Conservation (phyloP, 2,329 filamentous ascomycete species). For the Penicillium aurantiogriseum region DNA sequence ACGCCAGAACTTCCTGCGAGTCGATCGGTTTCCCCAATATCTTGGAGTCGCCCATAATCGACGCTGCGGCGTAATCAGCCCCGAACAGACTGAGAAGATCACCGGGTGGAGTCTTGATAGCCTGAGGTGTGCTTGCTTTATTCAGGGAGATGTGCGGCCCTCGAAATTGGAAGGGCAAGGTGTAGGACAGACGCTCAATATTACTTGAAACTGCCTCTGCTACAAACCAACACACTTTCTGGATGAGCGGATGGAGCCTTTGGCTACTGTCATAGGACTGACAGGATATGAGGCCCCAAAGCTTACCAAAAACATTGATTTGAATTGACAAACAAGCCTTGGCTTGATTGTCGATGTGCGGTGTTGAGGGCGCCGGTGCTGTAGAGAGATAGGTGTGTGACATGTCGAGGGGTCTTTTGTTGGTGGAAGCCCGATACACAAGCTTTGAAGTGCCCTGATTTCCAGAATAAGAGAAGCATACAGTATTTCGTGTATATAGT, state of each 20-base stretch:
- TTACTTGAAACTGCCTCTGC: slow-evolving; percentile 81
- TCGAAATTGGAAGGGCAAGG: slow-evolving; percentile 73
- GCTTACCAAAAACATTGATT: slow-evolving; percentile 77
- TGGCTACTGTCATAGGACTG: slow-evolving; percentile 77
- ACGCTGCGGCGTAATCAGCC: slow-evolving; percentile 79
- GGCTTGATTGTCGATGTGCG: slow-evolving; percentile 77
- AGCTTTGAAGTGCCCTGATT: slow-evolving; percentile 72
- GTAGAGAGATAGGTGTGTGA: slow-evolving; percentile 78
- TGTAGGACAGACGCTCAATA: slow-evolving; percentile 81
- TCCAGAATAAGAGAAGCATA: slow-evolving; percentile 77
- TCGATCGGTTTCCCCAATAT: slow-evolving; percentile 72
- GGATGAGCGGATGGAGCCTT: slow-evolving; percentile 81
- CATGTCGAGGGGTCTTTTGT: slow-evolving; percentile 72
- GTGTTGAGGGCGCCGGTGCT: slow-evolving; percentile 81
- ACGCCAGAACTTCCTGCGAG: slow-evolving; percentile 74
- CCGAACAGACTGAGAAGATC: slow-evolving; percentile 79
- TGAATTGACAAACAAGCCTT: slow-evolving; percentile 88
- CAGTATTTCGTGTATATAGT: slow-evolving; percentile 80
- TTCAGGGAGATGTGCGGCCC: slow-evolving; percentile 75
- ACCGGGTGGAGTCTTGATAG: slow-evolving; percentile 81
- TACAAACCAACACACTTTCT: slow-evolving; percentile 85
- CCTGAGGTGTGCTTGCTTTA: slow-evolving; percentile 68
- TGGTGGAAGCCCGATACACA: slow-evolving; percentile 71
- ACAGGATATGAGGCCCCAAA: slow-evolving; percentile 85
- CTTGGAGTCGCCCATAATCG: slow-evolving; percentile 79